Percentiles rank a stretch among this genome's conserved stretches.
Conservation (phyloP, 176 grass and related monocot species). For the Ampelocalamus luodianensis region DNA sequence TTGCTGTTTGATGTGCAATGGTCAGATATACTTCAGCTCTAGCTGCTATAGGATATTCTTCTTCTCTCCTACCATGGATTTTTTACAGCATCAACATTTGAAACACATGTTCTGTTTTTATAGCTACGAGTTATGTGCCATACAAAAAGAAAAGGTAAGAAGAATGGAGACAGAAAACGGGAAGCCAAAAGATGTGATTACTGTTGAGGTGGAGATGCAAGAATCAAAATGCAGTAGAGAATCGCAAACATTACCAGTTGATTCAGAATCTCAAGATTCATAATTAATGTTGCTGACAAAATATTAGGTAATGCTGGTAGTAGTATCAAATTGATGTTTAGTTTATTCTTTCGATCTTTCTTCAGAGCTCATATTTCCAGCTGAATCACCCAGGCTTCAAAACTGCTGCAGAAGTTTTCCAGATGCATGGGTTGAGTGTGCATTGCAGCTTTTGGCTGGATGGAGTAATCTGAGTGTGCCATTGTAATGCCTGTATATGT, state of each 20-base stretch:
- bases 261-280: slow-evolving; percentile 44
- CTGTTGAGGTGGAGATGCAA: slow-evolving; percentile 90
- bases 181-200: slow-evolving; percentile 47
- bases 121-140: slow-evolving; percentile 77
- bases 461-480: background rate
- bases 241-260: slow-evolving; percentile 44
- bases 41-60: background rate
- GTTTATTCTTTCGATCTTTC: slow-evolving; percentile 15
- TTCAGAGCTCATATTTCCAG: background rate
- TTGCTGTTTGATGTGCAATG: slow-evolving; percentile 17
- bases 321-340: background rate
- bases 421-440: background rate
- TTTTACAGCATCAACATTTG: background rate
- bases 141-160: slow-evolving; percentile 74
- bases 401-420: background rate
- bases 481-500: background rate
- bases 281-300: slow-evolving; percentile 42
- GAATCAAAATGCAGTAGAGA: slow-evolving; percentile 57
- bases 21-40: slow-evolving; percentile 11
- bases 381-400: background rate
- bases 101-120: slow-evolving; percentile 26
- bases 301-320: slow-evolving; percentile 28
- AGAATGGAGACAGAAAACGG: slow-evolving; percentile 60
- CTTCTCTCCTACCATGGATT: background rate
- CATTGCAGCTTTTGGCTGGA: background rate